Percentiles rank a stretch among this genome's conserved stretches.
These are phyloP conservation scores for Ganoderma lucidum DNA, from an alignment of 1,284 basidiomycete genomes.

Conservation along the genomic window DNA sequence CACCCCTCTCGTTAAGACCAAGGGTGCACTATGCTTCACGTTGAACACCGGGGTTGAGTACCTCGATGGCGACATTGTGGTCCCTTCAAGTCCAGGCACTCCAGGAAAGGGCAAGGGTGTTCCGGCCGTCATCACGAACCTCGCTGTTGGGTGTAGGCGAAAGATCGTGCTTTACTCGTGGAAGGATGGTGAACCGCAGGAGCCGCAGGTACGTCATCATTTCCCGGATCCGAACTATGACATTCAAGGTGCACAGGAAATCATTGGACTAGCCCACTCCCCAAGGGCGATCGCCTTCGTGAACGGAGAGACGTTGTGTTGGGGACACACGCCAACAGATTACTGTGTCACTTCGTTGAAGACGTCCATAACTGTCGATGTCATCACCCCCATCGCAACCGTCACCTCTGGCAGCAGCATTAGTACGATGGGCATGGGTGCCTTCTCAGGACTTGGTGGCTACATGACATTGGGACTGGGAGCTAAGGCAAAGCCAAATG, in stretches of 20 bases:
- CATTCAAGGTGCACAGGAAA: constrained; percentile 62
- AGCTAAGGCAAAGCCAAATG: constrained; percentile 73
- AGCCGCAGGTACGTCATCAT: constrained; percentile 62
- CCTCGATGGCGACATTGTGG: constrained; percentile 34
- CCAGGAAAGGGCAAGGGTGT: constrained; percentile 53
- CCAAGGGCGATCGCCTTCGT: constrained; percentile 80
- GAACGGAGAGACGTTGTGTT: constrained; percentile 67
- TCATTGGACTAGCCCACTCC: constrained; percentile 79
- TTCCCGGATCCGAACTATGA: neutral
- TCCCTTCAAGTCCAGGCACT: constrained; percentile 35
- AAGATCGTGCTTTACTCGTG: constrained; percentile 89
- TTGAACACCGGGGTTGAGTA: constrained; percentile 70
- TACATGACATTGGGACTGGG: constrained; percentile 90
- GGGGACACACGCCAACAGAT: constrained; percentile 81
- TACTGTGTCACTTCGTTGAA: constrained; percentile 78
- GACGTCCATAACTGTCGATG: constrained; percentile 64
- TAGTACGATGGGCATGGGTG: constrained; percentile 66
- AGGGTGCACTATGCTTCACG: constrained; percentile 84
- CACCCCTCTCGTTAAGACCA: constrained; percentile 75
- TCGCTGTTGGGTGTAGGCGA: constrained; percentile 88
- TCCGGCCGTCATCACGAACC: constrained; percentile 72
- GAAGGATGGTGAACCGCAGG: constrained; percentile 86
- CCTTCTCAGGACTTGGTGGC: constrained; percentile 82
- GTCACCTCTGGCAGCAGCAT: constrained; percentile 49
- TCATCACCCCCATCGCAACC: constrained; percentile 57